A percentile compares a stretch with the other conserved stretches of the same genome.
Conservation (phyloP, 2,329 filamentous ascomycete genomes). For the Trichoderma asperellum region DNA sequence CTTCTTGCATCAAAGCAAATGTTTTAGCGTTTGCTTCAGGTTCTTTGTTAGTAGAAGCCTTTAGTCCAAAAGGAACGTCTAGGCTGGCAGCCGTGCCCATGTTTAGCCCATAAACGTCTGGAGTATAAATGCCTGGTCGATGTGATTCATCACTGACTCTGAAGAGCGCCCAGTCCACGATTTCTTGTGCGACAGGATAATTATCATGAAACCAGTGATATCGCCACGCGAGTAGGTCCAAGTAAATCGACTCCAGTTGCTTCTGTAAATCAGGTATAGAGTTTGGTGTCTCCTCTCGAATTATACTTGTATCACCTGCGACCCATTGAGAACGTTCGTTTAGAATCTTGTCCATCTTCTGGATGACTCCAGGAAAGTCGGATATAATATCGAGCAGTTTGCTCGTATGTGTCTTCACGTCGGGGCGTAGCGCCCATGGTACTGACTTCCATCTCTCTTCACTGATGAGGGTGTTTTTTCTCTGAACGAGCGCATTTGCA, state of each 20-base stretch:
- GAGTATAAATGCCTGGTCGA: background rate
- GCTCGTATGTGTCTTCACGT: background rate
- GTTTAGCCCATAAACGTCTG: slow-evolving; percentile 6
- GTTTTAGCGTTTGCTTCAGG: background rate
- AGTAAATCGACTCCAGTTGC: slow-evolving; percentile 1
- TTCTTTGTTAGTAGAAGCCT: background rate
- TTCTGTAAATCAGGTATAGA: background rate
- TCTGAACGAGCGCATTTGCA: slow-evolving; percentile 15
- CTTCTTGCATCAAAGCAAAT: slow-evolving; percentile 13
- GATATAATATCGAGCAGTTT: slow-evolving; percentile 17
- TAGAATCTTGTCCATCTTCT: slow-evolving; percentile 6
- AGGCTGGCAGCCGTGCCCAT: background rate
- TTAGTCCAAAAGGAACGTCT: background rate
- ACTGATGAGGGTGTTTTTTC: background rate
- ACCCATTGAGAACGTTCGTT: slow-evolving; percentile 7
- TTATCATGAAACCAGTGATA: slow-evolving; percentile 1
- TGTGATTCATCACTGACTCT: slow-evolving; percentile 9
- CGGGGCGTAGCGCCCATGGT: background rate
- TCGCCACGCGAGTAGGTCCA: slow-evolving; percentile 6
- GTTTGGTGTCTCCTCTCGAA: background rate
- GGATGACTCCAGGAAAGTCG: background rate
- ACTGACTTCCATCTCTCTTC: slow-evolving; percentile 1
- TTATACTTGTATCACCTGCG: background rate
- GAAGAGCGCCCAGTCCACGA: slow-evolving; percentile 5
- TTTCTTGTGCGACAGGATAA: background rate